Base-by-base conservation (phyloP, 352 stramenopile species). In the Globisporangium yorkense region DNA sequence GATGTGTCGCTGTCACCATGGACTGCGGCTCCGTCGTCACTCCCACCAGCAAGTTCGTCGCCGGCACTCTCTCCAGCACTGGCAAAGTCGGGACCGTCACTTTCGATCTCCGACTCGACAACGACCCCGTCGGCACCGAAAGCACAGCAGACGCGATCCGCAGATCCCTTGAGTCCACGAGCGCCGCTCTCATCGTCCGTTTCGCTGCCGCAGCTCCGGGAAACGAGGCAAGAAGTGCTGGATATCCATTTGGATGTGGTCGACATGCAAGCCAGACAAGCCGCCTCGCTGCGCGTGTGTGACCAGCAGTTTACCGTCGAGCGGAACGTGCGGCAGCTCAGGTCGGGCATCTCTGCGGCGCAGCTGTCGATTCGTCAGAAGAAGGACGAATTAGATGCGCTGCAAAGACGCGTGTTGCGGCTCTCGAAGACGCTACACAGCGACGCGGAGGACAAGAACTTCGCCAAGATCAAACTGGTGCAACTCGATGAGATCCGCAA, bases 301-400 rank as follows among this genome's bases (percentile, higher is more conserved):
- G 77, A 84, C 27, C 71, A 80, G 44, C 79, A 91, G 52, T 84
- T 88, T 45, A 66, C 65, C 6, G 50, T 77, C 6, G 76, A 91
- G 56, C 74, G 69, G 5, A 75, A 69, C 21, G 70, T 87, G 27
- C 67, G 75, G 68, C 82, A 71, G 31, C 59, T 89, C 35, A 55
- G 61, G 12, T 75, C 67, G 31, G 78, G 68, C 21, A 72, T 88
- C 16, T 44, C 39, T 10, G 63, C 56, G 0, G 62, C 67, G 5
- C 78, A 87, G 27, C 54, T 72, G 20, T 56, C 67, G 20, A 70
- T 91, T 2, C 68, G 75, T 4, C 66, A 74, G 35, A 88, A 84
- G 49, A 59, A 65, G 6, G 70, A 77, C 13, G 65, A 78, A 2
- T 56, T 89, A 1, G 70, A 72, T 21, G 73, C 74, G 13, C 57